Evolutionary conservation across 1,139 yeast species (phyloP).

Genomic region (Arxiozyma slooffiae): DNA sequence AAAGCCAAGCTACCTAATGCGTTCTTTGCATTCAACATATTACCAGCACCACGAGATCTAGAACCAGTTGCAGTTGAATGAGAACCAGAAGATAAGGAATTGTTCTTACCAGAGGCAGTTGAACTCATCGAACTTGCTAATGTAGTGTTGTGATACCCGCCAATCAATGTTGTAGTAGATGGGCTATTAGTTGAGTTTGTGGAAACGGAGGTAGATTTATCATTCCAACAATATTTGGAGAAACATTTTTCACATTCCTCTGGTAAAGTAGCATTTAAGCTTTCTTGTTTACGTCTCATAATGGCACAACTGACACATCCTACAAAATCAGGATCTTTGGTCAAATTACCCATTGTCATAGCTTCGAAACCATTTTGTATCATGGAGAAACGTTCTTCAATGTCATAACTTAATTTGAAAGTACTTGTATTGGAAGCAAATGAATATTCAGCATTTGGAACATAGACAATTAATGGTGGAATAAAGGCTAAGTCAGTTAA

Average conservation of each 20-base stretch:
- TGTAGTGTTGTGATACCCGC: background rate
- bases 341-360: constrained; percentile 60
- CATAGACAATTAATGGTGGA: constrained; percentile 72
- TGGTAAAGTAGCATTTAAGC: constrained; percentile 39
- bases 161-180: constrained; percentile 1
- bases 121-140: background rate
- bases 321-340: constrained; percentile 64
- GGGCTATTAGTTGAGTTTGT: background rate
- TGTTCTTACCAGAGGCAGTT: background rate
- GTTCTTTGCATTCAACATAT: background rate
- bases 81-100: background rate
- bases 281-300: constrained; percentile 71
- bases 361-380: constrained; percentile 75
- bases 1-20: constrained; percentile 2
- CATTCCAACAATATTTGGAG: constrained; percentile 25
- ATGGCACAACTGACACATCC: constrained; percentile 86
- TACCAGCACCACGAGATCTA: constrained; percentile 1
- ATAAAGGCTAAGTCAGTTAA: constrained; percentile 42
- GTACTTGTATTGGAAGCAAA: constrained; percentile 64
- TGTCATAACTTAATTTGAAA: constrained; percentile 52
- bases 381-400: constrained; percentile 48
- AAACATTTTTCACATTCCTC: constrained; percentile 48
- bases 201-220: constrained; percentile 1
- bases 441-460: constrained; percentile 68
- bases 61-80: constrained; percentile 1